These are phyloP conservation scores for Linaria vulgaris DNA, from an alignment of 257 asterid species.

Conservation along the genomic window DNA sequence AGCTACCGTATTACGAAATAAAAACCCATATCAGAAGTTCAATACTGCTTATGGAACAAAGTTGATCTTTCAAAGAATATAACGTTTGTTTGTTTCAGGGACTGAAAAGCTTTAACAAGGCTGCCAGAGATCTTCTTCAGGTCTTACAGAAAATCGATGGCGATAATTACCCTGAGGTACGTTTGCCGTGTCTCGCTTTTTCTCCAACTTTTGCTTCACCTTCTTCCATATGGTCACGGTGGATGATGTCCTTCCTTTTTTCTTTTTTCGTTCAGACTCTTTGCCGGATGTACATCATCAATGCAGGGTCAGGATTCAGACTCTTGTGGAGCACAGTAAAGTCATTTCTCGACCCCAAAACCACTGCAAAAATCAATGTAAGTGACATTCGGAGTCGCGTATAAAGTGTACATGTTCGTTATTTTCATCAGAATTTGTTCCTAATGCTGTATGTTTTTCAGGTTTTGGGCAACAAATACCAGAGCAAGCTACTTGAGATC, in stretches of 20 bases:
- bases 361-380: constrained; percentile 92
- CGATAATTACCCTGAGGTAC: constrained; percentile 93
- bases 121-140: constrained; percentile 89
- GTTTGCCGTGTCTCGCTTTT: not conserved
- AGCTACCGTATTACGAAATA: too few relatives aligned
- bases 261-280: constrained; percentile 50
- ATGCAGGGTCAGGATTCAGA: constrained; percentile 97
- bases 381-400: constrained; percentile 19
- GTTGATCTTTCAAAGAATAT: not conserved
- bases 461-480: constrained; percentile 91
- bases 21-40: too few relatives aligned
- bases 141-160: constrained; percentile 90
- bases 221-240: not conserved
- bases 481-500: constrained; percentile 89
- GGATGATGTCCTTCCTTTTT: not conserved
- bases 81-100: constrained; percentile 48
- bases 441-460: too few relatives aligned
- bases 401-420: not conserved
- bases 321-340: constrained; percentile 95
- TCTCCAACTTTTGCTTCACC: not conserved
- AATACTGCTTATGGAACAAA: not conserved
- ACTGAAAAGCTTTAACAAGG: constrained; percentile 73
- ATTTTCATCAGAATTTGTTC: too few relatives aligned
- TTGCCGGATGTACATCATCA: constrained; percentile 90
- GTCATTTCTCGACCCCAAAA: constrained; percentile 95